Evolutionary conservation across 1,284 basidiomycete genomes (phyloP).

Genomic region (Cryptococcus jaspeensis): DNA sequence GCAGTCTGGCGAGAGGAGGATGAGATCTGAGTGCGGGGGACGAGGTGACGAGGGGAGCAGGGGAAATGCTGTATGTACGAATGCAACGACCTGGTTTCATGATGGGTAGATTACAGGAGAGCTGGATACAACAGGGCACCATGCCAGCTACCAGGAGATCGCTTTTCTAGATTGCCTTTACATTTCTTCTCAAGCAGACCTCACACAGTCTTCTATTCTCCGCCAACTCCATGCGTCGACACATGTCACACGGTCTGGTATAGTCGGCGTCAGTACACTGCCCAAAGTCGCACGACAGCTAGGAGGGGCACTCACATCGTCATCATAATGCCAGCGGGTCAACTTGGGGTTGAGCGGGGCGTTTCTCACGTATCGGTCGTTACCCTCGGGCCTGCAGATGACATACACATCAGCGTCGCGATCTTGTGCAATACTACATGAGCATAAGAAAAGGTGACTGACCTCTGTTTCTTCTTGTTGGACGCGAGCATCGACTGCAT

Average conservation of each 20-base stretch:
- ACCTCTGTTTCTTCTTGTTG: constrained; percentile 49
- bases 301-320: constrained; percentile 41
- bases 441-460: constrained; percentile 13
- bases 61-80: background rate
- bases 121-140: background rate
- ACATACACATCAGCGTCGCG: no score
- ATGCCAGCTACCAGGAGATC: background rate
- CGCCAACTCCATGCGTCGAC: no score
- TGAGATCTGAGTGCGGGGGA: background rate
- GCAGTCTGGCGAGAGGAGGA: constrained; percentile 29
- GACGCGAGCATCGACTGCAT: constrained; percentile 54
- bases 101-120: background rate
- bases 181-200: no score
- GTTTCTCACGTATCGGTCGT: constrained; percentile 46
- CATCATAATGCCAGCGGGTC: constrained; percentile 48
- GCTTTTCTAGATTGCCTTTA: background rate
- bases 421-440: no score
- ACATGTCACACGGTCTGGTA: constrained; percentile 5
- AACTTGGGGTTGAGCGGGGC: constrained; percentile 49
- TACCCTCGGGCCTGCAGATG: constrained; percentile 41
- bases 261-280: background rate
- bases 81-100: background rate
- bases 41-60: background rate
- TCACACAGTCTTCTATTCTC: no score
- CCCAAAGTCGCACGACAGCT: no score